Evolutionary conservation across 148 eudicot species (phyloP).

Genomic region (Rhododendron kiyosumense): DNA sequence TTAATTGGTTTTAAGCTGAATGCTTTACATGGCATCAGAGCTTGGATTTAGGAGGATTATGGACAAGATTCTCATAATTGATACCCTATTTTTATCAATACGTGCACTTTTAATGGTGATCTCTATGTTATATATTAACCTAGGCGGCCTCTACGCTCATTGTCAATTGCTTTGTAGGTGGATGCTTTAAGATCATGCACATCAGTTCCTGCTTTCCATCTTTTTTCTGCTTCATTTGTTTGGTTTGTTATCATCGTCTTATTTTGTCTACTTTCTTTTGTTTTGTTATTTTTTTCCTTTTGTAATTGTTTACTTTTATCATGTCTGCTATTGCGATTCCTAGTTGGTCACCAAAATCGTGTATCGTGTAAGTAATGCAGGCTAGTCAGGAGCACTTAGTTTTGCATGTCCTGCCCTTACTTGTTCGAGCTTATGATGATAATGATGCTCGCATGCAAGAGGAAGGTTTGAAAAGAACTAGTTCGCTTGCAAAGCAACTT

Average conservation of each 20-base stretch:
- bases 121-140: not conserved
- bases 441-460: constrained; percentile 95
- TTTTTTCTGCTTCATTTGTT: not conserved
- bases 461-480: constrained; percentile 81
- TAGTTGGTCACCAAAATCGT: not conserved
- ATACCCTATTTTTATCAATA: not conserved
- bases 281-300: not conserved
- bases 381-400: constrained; percentile 67
- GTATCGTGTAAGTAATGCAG: constrained; percentile 32
- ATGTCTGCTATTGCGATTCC: not conserved
- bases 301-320: not conserved
- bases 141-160: no score
- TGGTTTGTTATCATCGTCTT: not conserved
- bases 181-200: not conserved
- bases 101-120: not conserved
- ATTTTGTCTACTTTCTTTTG: not conserved
- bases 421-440: constrained; percentile 96
- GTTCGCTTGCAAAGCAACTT: constrained; percentile 71
- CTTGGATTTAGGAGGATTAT: not conserved
- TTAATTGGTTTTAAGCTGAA: not conserved
- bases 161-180: not conserved
- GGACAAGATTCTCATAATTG: not conserved
- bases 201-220: not conserved
- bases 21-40: not conserved
- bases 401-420: constrained; percentile 85